These are phyloP conservation scores for Excoecaria cochinchinensis DNA, from an alignment of 345 rosid species.

Conservation along the genomic window DNA sequence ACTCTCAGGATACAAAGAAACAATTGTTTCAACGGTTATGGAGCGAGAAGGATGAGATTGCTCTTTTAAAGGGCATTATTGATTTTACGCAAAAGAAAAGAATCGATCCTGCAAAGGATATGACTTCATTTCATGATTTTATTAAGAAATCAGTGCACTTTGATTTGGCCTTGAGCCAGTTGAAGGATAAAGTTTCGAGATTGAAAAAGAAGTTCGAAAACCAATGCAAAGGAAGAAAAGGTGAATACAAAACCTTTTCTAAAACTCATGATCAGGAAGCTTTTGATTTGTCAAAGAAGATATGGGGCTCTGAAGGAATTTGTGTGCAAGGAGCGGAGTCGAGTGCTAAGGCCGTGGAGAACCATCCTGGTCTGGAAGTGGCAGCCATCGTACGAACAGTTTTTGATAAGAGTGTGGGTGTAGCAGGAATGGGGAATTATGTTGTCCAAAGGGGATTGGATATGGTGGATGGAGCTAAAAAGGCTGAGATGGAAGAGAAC, in stretches of 20 bases:
- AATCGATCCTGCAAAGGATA: slow-evolving; percentile 32
- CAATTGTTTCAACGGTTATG: slow-evolving; percentile 46
- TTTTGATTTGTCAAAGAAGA: slow-evolving; percentile 30
- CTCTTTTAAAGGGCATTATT: slow-evolving; percentile 40
- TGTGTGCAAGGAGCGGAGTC: background rate
- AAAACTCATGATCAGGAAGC: slow-evolving; percentile 28
- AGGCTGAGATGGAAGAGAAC: slow-evolving; percentile 22
- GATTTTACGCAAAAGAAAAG: slow-evolving; percentile 38
- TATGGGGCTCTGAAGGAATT: slow-evolving; percentile 29
- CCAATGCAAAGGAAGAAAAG: slow-evolving; percentile 21
- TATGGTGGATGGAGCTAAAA: slow-evolving; percentile 18
- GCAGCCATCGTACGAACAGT: background rate
- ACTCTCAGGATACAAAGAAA: slow-evolving; percentile 37
- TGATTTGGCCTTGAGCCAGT: slow-evolving; percentile 35
- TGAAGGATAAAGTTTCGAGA: slow-evolving; percentile 42
- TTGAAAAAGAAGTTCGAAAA: slow-evolving; percentile 39
- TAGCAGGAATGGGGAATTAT: slow-evolving; percentile 17
- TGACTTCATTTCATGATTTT: slow-evolving; percentile 36
- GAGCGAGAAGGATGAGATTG: slow-evolving; percentile 53
- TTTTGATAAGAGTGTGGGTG: background rate
- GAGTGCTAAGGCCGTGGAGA: slow-evolving; percentile 7
- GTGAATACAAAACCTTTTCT: slow-evolving; percentile 21
- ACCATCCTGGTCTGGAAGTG: background rate
- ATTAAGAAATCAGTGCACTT: slow-evolving; percentile 42
- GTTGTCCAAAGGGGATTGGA: slow-evolving; percentile 14